Conservation (phyloP, 768 basidiomycete species). For the Tulasnella calospora region DNA sequence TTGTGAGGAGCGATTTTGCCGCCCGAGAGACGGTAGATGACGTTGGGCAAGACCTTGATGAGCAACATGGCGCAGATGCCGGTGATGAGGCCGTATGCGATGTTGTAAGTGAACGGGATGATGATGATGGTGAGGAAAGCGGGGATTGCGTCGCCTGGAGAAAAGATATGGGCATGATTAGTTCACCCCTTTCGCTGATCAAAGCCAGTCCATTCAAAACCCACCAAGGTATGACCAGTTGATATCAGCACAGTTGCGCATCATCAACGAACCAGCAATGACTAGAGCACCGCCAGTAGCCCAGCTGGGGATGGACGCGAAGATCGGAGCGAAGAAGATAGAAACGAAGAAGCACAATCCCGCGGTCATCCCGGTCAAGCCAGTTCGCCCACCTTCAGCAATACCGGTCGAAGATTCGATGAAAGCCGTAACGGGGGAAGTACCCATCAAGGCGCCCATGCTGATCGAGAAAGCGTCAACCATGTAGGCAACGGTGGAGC, state of each 20-base stretch:
- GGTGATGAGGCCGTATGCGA: conserved; percentile 84
- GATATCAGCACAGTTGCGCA: conserved; percentile 66
- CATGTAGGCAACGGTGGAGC: conserved; percentile 66
- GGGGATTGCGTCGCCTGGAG: conserved; percentile 61
- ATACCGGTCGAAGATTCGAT: conserved; percentile 59
- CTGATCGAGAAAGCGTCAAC: conserved; percentile 70
- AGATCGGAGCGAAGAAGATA: conserved; percentile 84
- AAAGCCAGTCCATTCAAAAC: conserved; percentile 47
- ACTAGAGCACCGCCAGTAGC: conserved; percentile 82
- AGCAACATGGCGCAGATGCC: conserved; percentile 66
- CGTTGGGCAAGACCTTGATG: conserved; percentile 64
- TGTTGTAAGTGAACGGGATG: conserved; percentile 55
- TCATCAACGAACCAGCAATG: conserved; percentile 38
- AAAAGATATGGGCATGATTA: not conserved
- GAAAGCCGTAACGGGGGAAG: conserved; percentile 76
- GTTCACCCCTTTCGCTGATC: conserved; percentile 60
- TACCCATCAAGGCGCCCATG: conserved; percentile 75
- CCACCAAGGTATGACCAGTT: conserved; percentile 81
- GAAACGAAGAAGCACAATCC: conserved; percentile 76
- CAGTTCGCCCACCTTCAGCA: conserved; percentile 81
- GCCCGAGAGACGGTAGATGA: conserved; percentile 50
- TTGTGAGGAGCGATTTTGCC: conserved; percentile 61
- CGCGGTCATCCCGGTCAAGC: conserved; percentile 67
- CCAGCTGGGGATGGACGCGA: conserved; percentile 81
- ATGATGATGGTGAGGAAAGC: conserved; percentile 78